Conservation (phyloP, 1,139 yeast genomes). For the Sugiyamaella castrensis region DNA sequence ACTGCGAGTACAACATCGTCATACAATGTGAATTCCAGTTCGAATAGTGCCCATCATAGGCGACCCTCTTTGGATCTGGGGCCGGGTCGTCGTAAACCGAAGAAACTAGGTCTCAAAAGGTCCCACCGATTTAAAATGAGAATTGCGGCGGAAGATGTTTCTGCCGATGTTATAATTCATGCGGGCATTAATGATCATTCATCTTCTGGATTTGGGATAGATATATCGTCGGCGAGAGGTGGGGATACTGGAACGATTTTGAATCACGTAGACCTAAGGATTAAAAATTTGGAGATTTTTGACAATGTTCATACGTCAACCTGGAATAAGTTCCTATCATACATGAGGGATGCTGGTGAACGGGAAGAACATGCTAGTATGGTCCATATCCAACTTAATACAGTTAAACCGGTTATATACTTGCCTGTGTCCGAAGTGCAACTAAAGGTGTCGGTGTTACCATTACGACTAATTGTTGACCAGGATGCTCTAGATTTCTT, state of each 20-base stretch:
- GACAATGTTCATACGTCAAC: constrained; percentile 87
- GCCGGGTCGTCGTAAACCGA: constrained; percentile 1
- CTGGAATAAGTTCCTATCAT: constrained; percentile 82
- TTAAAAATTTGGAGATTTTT: constrained; percentile 57
- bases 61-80: constrained; percentile 2
- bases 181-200: constrained; percentile 41
- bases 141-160: constrained; percentile 54
- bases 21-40: constrained; percentile 8
- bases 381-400: constrained; percentile 53
- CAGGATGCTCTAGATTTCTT: constrained; percentile 90
- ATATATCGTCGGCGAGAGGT: neutral
- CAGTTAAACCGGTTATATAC: constrained; percentile 62
- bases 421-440: constrained; percentile 70
- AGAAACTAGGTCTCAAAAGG: constrained; percentile 53
- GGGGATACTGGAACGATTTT: constrained; percentile 4
- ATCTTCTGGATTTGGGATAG: neutral
- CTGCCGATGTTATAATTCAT: constrained; percentile 46
- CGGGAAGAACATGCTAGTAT: constrained; percentile 69
- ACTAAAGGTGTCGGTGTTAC: constrained; percentile 56
- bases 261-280: constrained; percentile 36
- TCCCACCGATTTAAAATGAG: constrained; percentile 62
- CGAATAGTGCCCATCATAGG: constrained; percentile 7
- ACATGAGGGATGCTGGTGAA: constrained; percentile 64
- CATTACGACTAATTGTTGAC: constrained; percentile 80
- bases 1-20: constrained; percentile 24